Percentiles rank a stretch among this genome's conserved stretches.
Evolutionary conservation across 345 rosid species (phyloP).

Genomic region (thale cress (Arabidopsis thaliana)): TAIR10.1 NC_003076.8:19370001-19370500

Average conservation of each 20-base stretch:
- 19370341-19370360: conserved; percentile 14
- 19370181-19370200: conserved; percentile 16
- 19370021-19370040: conserved; percentile 46
- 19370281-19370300: conserved; percentile 97
- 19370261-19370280: conserved; percentile 94
- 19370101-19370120: conserved; percentile 94
- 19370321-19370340: conserved; percentile 3
- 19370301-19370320: conserved; percentile 24
- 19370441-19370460: conserved; percentile 99
- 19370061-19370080: conserved; percentile 98
- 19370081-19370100: conserved; percentile 97
- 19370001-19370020: conserved; percentile 28
- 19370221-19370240: conserved; percentile 94
- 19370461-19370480: conserved; percentile 94
- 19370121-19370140: conserved; percentile 49
- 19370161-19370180: neutral
- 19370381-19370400: conserved; percentile 26
- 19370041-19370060: conserved; percentile 97
- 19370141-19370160: conserved; percentile 14
- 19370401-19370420: conserved; percentile 32
- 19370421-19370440: conserved; percentile 99
- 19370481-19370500: conserved; percentile 96
- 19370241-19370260: conserved; percentile 97
- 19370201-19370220: neutral
- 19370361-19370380: neutral